Evolutionary conservation across 148 eudicot species (phyloP).

Genomic region (Persicaria tinctoria): DNA sequence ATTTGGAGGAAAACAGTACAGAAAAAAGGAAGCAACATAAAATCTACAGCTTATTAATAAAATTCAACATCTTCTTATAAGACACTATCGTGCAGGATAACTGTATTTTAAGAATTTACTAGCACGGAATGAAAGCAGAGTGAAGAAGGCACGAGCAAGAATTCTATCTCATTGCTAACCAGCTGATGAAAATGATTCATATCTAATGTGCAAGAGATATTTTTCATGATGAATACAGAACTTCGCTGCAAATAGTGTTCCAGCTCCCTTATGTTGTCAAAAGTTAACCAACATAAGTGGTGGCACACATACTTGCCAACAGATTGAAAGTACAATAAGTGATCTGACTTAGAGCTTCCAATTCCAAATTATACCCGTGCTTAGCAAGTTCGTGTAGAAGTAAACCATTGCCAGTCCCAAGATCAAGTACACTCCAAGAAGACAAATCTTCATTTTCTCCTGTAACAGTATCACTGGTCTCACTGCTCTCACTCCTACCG

Average conservation of each 20-base stretch:
- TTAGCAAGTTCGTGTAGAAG: conserved; percentile 95
- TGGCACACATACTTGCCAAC: background rate
- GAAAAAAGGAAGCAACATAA: conserved; percentile 1
- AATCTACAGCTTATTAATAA: background rate
- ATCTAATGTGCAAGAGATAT: background rate
- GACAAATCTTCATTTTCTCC: conserved; percentile 30
- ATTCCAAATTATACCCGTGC: conserved; percentile 58
- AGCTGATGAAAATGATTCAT: background rate
- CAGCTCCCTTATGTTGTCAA: background rate
- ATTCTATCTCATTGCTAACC: background rate
- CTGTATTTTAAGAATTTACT: background rate
- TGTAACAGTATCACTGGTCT: conserved; percentile 20
- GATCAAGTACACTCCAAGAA: conserved; percentile 84
- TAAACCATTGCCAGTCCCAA: conserved; percentile 97
- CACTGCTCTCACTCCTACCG: conserved; percentile 34
- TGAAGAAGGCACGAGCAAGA: background rate
- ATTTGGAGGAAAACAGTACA: background rate
- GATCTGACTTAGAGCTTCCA: background rate
- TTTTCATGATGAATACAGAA: background rate
- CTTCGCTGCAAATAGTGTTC: background rate
- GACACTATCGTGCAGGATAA: background rate
- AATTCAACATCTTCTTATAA: background rate
- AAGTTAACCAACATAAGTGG: background rate
- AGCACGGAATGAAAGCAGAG: background rate
- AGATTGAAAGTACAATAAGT: background rate